Evolutionary conservation across 768 basidiomycete genomes (phyloP).

Genomic region (Phaeotremella fagi): DNA sequence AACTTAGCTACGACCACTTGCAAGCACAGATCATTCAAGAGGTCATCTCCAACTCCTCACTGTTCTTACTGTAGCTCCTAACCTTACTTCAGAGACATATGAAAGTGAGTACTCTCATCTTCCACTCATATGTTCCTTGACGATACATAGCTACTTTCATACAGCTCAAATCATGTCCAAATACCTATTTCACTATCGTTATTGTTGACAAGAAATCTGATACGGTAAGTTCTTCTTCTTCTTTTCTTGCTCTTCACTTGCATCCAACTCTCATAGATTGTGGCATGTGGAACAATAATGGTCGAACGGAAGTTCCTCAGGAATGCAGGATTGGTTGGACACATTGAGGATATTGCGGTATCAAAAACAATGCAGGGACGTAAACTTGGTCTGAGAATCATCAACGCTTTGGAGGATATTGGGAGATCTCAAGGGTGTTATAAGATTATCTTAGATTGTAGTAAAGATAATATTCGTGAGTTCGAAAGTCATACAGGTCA

Average conservation of each 20-base stretch:
- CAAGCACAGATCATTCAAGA: slow-evolving; percentile 73
- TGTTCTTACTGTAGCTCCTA: slow-evolving; percentile 65
- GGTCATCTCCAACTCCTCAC: slow-evolving; percentile 77
- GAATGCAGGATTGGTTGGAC: slow-evolving; percentile 77
- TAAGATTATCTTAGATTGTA: slow-evolving; percentile 97
- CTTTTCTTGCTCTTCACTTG: neutral
- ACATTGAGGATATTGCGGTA: slow-evolving; percentile 97
- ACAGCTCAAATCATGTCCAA: slow-evolving; percentile 29
- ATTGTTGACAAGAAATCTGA: slow-evolving; percentile 71
- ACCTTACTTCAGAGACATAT: slow-evolving; percentile 66
- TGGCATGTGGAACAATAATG: slow-evolving; percentile 76
- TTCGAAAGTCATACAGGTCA: slow-evolving; percentile 23
- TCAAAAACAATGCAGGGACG: slow-evolving; percentile 81
- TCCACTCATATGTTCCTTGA: slow-evolving; percentile 45
- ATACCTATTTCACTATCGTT: slow-evolving; percentile 79
- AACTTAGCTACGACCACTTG: slow-evolving; percentile 80
- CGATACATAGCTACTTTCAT: slow-evolving; percentile 34
- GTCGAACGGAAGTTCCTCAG: slow-evolving; percentile 93
- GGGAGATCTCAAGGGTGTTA: slow-evolving; percentile 74
- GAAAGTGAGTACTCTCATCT: slow-evolving; percentile 57
- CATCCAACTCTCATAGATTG: slow-evolving; percentile 52
- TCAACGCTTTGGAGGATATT: slow-evolving; percentile 77
- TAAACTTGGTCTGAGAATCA: slow-evolving; percentile 81
- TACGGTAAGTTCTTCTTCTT: slow-evolving; percentile 23
- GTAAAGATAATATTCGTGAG: slow-evolving; percentile 83